Evolutionary conservation across 441 rosid genomes (phyloP), one percentile per base, ranked within the genome.

Genomic region (Omphalea diandra): DNA sequence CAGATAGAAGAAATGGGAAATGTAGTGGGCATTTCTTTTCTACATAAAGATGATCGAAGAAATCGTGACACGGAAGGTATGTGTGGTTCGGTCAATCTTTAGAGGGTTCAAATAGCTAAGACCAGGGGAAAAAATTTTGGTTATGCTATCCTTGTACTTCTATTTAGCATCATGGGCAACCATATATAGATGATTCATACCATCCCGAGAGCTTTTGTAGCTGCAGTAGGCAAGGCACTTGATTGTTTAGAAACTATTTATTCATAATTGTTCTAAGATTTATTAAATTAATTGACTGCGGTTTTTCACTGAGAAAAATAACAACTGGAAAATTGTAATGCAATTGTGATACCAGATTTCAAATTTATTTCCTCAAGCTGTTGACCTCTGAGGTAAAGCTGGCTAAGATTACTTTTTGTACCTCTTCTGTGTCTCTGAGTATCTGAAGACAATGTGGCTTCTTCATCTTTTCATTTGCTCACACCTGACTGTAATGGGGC

Each of bases 71-170:
- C 57, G 11, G 72, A 69, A 49, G 70, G 57, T 70, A 22, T 61
- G 6, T 40, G 33, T 53, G 74, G 65, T 69, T 53, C 29, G n/a
- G 38, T 67, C 46, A 49, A 73, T 38, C 44, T 15, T 41, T 65
- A 29, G 46, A 47, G 38, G 9, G 63, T 33, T 73, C 67, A 75
- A 68, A 69, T 65, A 47, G 73, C 60, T n/a, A 56, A 22, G 58
- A 27, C 57, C 22, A 44, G 44, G 74, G 63, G 38, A 73, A 70
- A 47, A 72, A 50, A 31, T 87, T 85, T 85, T 76, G 63, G 62
- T 63, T 31, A 57, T 56, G 26, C 22, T 32, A 2, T 24, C 33
- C 26, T 77, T 67, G 65, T 0, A 38, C 38, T 67, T 68, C 54
- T 26, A 29, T 35, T 66, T 43, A 8, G 49, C 18, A 15, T 52